Evolutionary conservation across 495 filamentous ascomycete species (phyloP), one percentile per base, ranked within the genome.

Genomic region (Tuber brumale): DNA sequence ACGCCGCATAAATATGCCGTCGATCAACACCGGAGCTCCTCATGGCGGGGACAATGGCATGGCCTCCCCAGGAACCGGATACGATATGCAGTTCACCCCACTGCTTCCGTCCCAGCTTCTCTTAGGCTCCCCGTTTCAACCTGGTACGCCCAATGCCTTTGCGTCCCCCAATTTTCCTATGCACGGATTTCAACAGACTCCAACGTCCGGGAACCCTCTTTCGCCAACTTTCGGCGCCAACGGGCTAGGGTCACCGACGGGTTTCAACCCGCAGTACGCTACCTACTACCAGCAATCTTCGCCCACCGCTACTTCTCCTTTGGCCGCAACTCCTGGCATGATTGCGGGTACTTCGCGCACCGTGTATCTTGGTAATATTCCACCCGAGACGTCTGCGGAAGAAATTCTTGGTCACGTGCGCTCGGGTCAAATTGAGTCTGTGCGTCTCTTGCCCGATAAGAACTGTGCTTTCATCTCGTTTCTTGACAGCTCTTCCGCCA

Each of bases 401-500:
- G 95, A 99, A 85, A 97, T 99, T 80, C 87, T 99, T 71, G 93
- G 95, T 77, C 95, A 99, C 83, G 95, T 99, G 72, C 90, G 95
- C 71, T 98, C 96, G 84, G 95, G 95, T 46, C 96, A 97, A 81
- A 99, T 99, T 84, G 95, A 99, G 86, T 98, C 96, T 39, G 95
- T 98, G 51, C 91, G 95, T 77, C 88, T 98, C 78, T 89, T 99
- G 48, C 93, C 94, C 27, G 95, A 99, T 86, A 99, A 98, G 92
- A 99, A 98, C 87, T 99, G 95, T 85, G 95, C 95, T 76, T 99
- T 99, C 87, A 99, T 99, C 82, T 99, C 95, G 19, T 99, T 99
- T 85, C 87, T 98, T 78, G 95, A 99, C 82, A 93, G 94, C 77
- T 95, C 93, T 86, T 97, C 96, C 42, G 95, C 95, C 70, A 97